Base-by-base conservation (phyloP, 495 filamentous ascomycete species). In the Chaetomium fimeti region DNA sequence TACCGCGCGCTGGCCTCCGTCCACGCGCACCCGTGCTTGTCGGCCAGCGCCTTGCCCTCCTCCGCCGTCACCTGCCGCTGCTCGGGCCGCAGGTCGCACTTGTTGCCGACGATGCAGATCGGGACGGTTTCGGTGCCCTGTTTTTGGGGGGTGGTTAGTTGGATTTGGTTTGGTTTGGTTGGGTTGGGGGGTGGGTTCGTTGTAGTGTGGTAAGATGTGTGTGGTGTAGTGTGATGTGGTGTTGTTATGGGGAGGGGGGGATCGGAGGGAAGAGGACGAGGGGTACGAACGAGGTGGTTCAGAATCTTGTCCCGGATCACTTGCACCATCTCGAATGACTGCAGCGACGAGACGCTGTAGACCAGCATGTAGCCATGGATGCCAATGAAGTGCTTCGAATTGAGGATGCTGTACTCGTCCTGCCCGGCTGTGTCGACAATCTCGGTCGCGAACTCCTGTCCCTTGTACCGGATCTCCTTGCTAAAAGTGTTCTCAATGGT, bases 361-460 rank as follows among this genome's bases (percentile, higher is more conserved):
- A 96, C 94, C 57, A 98, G 88, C 85, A 98, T 93, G 79, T 98
- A 98, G 45, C 94, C 94, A 84, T 98, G 94, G 68, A 98, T 97
- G 65, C 94, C 94, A 78, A 98, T 98, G 75, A 98, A 98, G 77
- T 98, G 95, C 76, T 97, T 97, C 49, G 91, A 96, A 76, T 96
- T 97, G 58, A 98, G 82, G 70, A 98, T 97, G 72, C 89, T 93
- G 79, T 98, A 98, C 76, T 98, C 95, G 79, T 99, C 94, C 92
- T 98, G 95, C 63, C 94, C 94, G 16, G 94, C 94, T 24, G 94
- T 99, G 78, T 99, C 94, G 72, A 99, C 93, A 68, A 99, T 98
- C 80, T 98, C 94, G 45, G 92, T 96, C 60, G 92, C 90, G 76
- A 85, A 98, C 68, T 98, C 94, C 75, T 97, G 92, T 18, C 89